phyloP scores from a whole-genome alignment of 2,329 filamentous ascomycete genomes.

The Diplocarpon rosae region DNA sequence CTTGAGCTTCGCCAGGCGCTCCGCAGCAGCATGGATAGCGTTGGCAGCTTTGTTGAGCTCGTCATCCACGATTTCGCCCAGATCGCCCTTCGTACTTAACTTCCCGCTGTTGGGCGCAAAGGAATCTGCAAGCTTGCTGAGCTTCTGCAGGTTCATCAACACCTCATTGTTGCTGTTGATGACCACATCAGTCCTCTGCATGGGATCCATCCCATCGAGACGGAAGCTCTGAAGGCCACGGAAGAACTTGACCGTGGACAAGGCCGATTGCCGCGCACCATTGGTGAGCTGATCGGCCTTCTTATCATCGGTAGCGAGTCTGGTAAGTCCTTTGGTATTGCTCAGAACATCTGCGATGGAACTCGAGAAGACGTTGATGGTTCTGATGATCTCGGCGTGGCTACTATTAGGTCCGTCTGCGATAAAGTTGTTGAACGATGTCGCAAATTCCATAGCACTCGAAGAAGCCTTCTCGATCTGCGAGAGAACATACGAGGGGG shows the following conservation, averaged over 20 bases:
- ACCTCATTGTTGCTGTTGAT: constrained; percentile 97
- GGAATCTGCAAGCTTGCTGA: constrained; percentile 85
- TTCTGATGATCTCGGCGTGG: constrained; percentile 85
- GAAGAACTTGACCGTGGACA: constrained; percentile 89
- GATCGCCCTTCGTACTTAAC: constrained; percentile 69
- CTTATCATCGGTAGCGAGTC: constrained; percentile 91
- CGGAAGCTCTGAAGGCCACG: constrained; percentile 87
- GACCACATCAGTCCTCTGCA: constrained; percentile 93
- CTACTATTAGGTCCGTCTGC: constrained; percentile 88
- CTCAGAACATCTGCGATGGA: constrained; percentile 87
- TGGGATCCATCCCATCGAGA: constrained; percentile 76
- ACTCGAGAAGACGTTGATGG: constrained; percentile 80
- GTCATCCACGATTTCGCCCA: constrained; percentile 84
- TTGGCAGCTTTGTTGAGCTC: constrained; percentile 91
- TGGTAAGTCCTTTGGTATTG: constrained; percentile 90
- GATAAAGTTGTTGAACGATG: constrained; percentile 96
- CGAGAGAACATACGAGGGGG: constrained; percentile 85
- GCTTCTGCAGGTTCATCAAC: constrained; percentile 81
- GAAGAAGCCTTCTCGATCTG: constrained; percentile 95
- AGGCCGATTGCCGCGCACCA: constrained; percentile 72
- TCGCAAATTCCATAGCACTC: constrained; percentile 93
- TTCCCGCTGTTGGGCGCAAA: constrained; percentile 84
- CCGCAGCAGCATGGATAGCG: constrained; percentile 85
- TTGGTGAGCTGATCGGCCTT: constrained; percentile 79
- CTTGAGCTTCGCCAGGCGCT: constrained; percentile 80